phyloP scores from a whole-genome alignment of 805 yeast genomes.

The Komagataella phaffii region DNA sequence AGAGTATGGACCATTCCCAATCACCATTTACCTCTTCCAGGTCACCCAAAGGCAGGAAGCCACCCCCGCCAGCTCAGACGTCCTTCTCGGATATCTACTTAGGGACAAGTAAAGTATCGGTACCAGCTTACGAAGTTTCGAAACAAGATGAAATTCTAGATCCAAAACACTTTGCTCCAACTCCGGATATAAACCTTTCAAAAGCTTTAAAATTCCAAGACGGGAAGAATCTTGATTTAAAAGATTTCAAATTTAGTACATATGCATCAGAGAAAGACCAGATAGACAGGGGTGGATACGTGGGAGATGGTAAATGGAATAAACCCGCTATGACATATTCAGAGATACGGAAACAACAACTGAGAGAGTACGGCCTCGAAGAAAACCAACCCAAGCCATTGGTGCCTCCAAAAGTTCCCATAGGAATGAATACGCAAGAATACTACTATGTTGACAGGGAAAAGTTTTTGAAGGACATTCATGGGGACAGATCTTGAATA shows the following conservation, averaged over 20 bases:
- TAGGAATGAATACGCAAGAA: conserved; percentile 5
- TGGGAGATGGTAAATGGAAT: conserved; percentile 6
- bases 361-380: conserved; percentile 1
- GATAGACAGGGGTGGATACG: conserved; percentile 2
- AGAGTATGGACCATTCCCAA: neutral
- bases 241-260: conserved; percentile 5
- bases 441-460: conserved; percentile 3
- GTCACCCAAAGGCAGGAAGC: neutral
- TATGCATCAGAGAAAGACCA: conserved; percentile 1
- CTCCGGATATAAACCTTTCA: conserved; percentile 22
- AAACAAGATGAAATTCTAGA: conserved; percentile 18
- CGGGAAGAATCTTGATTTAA: conserved; percentile 2
- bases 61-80: neutral
- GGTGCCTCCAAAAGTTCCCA: conserved; percentile 7
- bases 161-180: conserved; percentile 30
- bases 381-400: conserved; percentile 2
- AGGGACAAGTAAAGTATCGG: neutral
- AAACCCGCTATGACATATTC: neutral
- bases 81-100: neutral
- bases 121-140: neutral
- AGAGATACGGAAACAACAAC: neutral
- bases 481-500: conserved; percentile 3
- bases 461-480: conserved; percentile 3
- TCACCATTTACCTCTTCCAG: neutral
- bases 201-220: conserved; percentile 2